phyloP scores from a whole-genome alignment of 2,329 filamentous ascomycete genomes.

The Beauveria asiatica region DNA sequence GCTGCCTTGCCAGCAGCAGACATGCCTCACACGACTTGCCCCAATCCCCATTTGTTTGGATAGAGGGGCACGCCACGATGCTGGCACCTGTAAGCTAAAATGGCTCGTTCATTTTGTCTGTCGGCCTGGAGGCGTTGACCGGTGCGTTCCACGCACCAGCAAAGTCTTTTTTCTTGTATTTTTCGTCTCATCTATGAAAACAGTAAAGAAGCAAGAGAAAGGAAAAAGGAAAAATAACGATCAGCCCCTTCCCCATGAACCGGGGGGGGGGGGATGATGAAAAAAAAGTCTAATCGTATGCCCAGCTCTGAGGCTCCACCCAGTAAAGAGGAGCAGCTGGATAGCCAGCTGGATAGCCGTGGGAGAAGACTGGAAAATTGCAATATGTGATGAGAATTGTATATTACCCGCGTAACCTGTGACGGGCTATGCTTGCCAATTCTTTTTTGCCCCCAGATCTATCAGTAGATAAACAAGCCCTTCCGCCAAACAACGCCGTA shows the following conservation, averaged over 20 bases:
- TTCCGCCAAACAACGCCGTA: conserved; percentile 6
- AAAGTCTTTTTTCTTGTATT: neutral
- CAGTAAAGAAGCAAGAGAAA: neutral
- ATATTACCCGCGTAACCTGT: neutral
- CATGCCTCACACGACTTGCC: conserved; percentile 4
- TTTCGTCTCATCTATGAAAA: neutral
- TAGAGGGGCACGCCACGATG: neutral
- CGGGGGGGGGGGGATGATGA: neutral
- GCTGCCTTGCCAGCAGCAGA: neutral
- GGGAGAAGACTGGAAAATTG: neutral
- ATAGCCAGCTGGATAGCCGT: neutral
- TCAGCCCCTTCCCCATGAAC: neutral
- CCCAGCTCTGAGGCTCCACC: neutral
- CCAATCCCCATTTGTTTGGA: neutral
- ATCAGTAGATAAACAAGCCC: conserved; percentile 5
- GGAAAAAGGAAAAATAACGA: neutral
- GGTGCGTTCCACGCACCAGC: neutral
- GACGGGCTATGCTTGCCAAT: conserved; percentile 1
- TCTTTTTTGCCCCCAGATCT: conserved; percentile 6
- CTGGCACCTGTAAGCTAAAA: neutral
- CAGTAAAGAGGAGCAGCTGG: neutral
- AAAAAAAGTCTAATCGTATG: neutral
- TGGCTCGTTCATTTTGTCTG: neutral
- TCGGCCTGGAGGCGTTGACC: neutral
- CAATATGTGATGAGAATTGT: neutral